Base-by-base conservation (phyloP, 768 basidiomycete species). In the Suillus plorans region DNA sequence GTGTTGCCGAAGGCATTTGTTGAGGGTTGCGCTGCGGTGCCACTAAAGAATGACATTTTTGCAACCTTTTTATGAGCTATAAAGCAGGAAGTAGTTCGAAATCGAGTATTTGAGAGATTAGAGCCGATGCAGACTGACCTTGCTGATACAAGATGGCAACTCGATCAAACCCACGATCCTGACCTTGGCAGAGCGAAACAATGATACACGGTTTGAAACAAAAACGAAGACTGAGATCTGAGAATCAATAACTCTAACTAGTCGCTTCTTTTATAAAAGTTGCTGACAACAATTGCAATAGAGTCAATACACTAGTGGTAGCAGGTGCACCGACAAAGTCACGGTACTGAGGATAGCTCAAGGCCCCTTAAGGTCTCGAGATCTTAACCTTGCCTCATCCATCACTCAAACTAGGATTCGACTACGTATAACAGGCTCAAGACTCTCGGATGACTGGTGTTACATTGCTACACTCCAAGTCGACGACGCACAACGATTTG, bases 11-110 rank as follows among this genome's bases (percentile, higher is more conserved):
- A 68, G 18, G 55, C 4, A 55, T 22, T 66, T 16, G 47, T 37
- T 5, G 58, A 20, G 25, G 57, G 39, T 28, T 59, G 57, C 39
- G 60, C 56, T 44, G 61, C 37, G 20, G 64, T 36, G 16, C 66
- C 53, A 49, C 66, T 37, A 49, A 67, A 67, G 9, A 34, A 13
- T n/a, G 65, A 52, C 67, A 66, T 67, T 12, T 25, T 52, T 14
- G 62, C 22, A 18, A n/a, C n/a, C 36, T 34, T 49, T 25, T 41
- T 34, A 25, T 53, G 22, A 39, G 34, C 28, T 49, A 36, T 22
- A 42, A 25, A 41, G 22, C 44, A 22, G 25, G n/a, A 31, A 39
- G 42, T 36, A 22, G 14, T 55, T 28, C 20, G 31, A 25, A 12
- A 3, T 16, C 49, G 44, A 13, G 22, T 36, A 34, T 14, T 55